phyloP scores from a whole-genome alignment of 192 early-diverging fungal genomes.

The Coemansia sp. region DNA sequence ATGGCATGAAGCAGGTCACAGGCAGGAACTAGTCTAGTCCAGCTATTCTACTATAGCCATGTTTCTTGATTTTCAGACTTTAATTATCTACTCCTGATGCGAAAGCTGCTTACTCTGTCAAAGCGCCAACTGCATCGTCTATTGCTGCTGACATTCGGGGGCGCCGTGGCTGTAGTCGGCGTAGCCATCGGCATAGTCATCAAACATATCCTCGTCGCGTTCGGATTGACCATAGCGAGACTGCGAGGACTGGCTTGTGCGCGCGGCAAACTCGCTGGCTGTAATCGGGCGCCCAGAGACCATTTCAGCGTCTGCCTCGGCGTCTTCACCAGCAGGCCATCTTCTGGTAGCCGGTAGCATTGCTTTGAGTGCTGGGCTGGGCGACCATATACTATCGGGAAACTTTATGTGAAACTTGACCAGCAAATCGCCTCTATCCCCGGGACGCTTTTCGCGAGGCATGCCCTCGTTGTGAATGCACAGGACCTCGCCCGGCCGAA shows the following conservation, averaged over 20 bases:
- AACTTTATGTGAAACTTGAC: conserved; percentile 85
- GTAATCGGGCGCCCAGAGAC: conserved; percentile 15
- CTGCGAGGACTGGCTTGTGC: conserved; percentile 10
- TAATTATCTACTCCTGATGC: not conserved
- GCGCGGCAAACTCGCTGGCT: conserved; percentile 7
- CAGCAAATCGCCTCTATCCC: conserved; percentile 84
- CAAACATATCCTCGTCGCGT: conserved; percentile 1
- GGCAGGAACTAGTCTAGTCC: not conserved
- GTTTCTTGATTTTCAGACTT: not conserved
- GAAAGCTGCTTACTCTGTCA: no score
- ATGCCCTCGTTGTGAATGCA: conserved; percentile 88
- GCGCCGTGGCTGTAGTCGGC: conserved; percentile 3
- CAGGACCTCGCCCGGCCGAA: conserved; percentile 86
- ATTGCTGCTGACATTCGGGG: conserved; percentile 22
- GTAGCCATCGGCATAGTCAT: conserved; percentile 9
- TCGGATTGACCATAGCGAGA: conserved; percentile 3
- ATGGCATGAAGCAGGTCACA: conserved; percentile 8
- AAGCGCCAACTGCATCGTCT: no score
- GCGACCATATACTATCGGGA: conserved; percentile 55
- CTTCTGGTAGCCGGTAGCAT: conserved; percentile 12
- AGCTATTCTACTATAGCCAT: not conserved
- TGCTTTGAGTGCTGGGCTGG: conserved; percentile 16
- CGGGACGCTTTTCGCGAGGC: conserved; percentile 70
- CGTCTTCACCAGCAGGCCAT: conserved; percentile 1
- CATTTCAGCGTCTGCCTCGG: not conserved